These are phyloP conservation scores for Zymoseptoria passerinii DNA, from an alignment of 2,329 filamentous ascomycete species.

Conservation along the genomic window DNA sequence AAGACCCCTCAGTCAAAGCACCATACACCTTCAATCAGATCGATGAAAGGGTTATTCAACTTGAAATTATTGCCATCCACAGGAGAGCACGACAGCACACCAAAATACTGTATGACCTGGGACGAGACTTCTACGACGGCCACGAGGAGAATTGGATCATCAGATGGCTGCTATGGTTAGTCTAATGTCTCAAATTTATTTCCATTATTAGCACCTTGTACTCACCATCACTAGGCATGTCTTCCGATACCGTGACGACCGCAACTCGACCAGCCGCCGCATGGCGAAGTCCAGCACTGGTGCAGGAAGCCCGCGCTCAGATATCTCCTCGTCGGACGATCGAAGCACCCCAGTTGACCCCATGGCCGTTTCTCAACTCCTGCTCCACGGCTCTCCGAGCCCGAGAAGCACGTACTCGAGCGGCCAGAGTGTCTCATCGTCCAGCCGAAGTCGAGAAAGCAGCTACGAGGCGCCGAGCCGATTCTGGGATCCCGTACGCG, in stretches of 20 bases:
- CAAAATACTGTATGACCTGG: constrained; percentile 33
- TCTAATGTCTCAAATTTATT: neutral
- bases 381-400: neutral
- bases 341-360: neutral
- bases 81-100: constrained; percentile 30
- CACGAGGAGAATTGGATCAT: constrained; percentile 41
- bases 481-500: constrained; percentile 7
- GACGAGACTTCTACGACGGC: constrained; percentile 30
- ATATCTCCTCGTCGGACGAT: neutral
- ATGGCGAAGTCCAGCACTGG: neutral
- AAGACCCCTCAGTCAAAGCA: constrained; percentile 9
- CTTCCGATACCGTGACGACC: constrained; percentile 37
- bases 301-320: neutral
- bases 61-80: constrained; percentile 34
- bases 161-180: constrained; percentile 33
- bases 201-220: neutral
- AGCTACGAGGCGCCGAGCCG: neutral
- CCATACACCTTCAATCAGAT: constrained; percentile 35
- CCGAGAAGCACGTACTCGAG: neutral
- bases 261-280: constrained; percentile 19
- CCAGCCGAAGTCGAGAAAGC: neutral
- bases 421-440: neutral
- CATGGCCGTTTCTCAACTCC: neutral
- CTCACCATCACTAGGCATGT: constrained; percentile 31
- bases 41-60: constrained; percentile 38